Evolutionary conservation across 495 filamentous ascomycete genomes (phyloP).

Genomic region (Trichoderma orchidacearum): DNA sequence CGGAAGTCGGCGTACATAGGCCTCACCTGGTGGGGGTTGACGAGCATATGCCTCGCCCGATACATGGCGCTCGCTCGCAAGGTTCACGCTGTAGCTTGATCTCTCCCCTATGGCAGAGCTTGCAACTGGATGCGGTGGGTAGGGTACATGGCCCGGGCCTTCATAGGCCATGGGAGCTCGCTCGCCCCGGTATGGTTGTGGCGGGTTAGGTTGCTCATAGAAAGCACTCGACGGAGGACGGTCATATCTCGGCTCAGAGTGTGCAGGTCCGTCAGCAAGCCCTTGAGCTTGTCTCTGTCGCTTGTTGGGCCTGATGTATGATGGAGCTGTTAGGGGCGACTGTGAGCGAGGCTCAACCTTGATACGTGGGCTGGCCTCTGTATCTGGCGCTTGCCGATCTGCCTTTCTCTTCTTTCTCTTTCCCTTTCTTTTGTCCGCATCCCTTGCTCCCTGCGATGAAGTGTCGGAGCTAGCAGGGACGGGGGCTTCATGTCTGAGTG

Average conservation of each 20-base stretch:
- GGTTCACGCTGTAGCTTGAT: conserved; percentile 9
- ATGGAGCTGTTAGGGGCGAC: conserved; percentile 49
- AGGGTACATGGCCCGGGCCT: background rate
- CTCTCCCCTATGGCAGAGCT: background rate
- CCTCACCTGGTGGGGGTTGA: conserved; percentile 33
- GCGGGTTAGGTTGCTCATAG: background rate
- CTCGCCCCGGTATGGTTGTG: background rate
- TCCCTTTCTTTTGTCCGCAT: conserved; percentile 22
- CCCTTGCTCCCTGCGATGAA: conserved; percentile 27
- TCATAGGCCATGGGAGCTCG: background rate
- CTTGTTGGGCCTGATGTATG: conserved; percentile 34
- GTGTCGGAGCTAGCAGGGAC: conserved; percentile 35
- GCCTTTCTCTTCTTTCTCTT: conserved; percentile 39
- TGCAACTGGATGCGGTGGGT: background rate
- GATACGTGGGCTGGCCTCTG: conserved; percentile 44
- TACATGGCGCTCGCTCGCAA: conserved; percentile 13
- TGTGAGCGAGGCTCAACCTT: conserved; percentile 82
- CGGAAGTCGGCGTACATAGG: conserved; percentile 9
- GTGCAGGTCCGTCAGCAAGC: conserved; percentile 20
- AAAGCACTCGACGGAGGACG: conserved; percentile 7
- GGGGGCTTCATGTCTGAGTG: conserved; percentile 29
- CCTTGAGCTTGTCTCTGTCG: conserved; percentile 31
- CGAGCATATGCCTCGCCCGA: conserved; percentile 11
- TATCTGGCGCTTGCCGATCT: conserved; percentile 22
- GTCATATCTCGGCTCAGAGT: conserved; percentile 24